These are phyloP conservation scores for Gryganskiella cystojenkinii DNA, from an alignment of 192 early-diverging fungal genomes.

Conservation along the genomic window DNA sequence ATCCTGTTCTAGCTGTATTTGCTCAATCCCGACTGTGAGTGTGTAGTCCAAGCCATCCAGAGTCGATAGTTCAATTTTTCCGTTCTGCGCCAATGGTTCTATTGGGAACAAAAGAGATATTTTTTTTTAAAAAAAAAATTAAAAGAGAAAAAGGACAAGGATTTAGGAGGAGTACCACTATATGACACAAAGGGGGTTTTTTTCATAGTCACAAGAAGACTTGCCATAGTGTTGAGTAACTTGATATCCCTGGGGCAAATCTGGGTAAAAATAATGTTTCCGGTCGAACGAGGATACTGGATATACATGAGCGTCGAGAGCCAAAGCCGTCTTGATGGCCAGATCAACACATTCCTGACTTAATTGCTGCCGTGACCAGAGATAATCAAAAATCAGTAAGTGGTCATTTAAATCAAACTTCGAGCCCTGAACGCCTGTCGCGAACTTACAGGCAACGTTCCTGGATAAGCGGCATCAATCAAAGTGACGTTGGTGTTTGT, in stretches of 20 bases:
- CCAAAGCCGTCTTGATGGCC: slow-evolving; percentile 79
- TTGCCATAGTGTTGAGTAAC: slow-evolving; percentile 88
- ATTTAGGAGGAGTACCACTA: no score
- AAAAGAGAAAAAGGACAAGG: no score
- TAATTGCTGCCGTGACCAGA: slow-evolving; percentile 64
- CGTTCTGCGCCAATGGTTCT: slow-evolving; percentile 84
- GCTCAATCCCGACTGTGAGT: slow-evolving; percentile 73
- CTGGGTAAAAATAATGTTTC: slow-evolving; percentile 97
- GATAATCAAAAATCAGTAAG: neutral
- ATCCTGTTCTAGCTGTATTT: slow-evolving; percentile 94
- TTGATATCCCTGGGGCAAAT: slow-evolving; percentile 94
- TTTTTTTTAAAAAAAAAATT: no score
- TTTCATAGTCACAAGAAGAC: no score
- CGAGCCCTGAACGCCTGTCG: neutral
- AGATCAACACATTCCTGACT: slow-evolving; percentile 80
- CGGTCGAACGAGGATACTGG: slow-evolving; percentile 82
- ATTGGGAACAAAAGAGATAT: neutral
- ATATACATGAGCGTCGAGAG: slow-evolving; percentile 74
- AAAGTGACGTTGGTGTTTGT: slow-evolving; percentile 81
- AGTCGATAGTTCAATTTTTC: slow-evolving; percentile 64
- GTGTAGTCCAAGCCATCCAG: slow-evolving; percentile 69
- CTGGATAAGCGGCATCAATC: slow-evolving; percentile 90
- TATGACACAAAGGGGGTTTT: no score
- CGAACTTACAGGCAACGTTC: slow-evolving; percentile 76
- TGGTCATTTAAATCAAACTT: neutral